These are phyloP conservation scores for Biscogniauxia mediterranea DNA, from an alignment of 2,329 filamentous ascomycete genomes.

Conservation along the genomic window DNA sequence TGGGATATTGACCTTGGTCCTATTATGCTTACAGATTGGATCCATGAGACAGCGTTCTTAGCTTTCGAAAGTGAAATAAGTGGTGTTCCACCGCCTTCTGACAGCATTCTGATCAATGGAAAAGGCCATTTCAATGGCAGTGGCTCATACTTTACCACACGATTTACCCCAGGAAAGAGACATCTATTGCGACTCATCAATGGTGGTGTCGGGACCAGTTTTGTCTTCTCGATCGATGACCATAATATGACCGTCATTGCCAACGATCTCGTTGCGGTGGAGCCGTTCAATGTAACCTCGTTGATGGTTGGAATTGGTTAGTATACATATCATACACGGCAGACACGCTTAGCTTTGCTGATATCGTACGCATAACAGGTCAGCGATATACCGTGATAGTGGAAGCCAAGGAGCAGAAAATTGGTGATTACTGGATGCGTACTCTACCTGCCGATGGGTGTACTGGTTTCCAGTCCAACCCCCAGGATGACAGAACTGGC, in stretches of 20 bases:
- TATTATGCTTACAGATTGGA: slow-evolving; percentile 49
- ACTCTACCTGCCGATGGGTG: slow-evolving; percentile 22
- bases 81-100: slow-evolving; percentile 3
- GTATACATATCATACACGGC: slow-evolving; percentile 30
- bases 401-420: slow-evolving; percentile 20
- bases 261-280: slow-evolving; percentile 46
- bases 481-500: slow-evolving; percentile 19
- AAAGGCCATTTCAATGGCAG: slow-evolving; percentile 19
- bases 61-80: slow-evolving; percentile 19
- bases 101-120: slow-evolving; percentile 39
- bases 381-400: slow-evolving; percentile 26
- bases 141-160: slow-evolving; percentile 28
- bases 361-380: slow-evolving; percentile 16
- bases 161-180: slow-evolving; percentile 36
- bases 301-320: slow-evolving; percentile 45
- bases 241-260: slow-evolving; percentile 48
- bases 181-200: slow-evolving; percentile 46
- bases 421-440: slow-evolving; percentile 28
- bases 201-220: slow-evolving; percentile 41
- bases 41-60: slow-evolving; percentile 31
- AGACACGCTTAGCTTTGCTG: slow-evolving; percentile 25
- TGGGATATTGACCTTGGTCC: slow-evolving; percentile 50
- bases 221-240: slow-evolving; percentile 45
- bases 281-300: slow-evolving; percentile 46
- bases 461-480: slow-evolving; percentile 3